phyloP scores from a whole-genome alignment of 352 stramenopile species.

The Globisporangium orthogonon region DNA sequence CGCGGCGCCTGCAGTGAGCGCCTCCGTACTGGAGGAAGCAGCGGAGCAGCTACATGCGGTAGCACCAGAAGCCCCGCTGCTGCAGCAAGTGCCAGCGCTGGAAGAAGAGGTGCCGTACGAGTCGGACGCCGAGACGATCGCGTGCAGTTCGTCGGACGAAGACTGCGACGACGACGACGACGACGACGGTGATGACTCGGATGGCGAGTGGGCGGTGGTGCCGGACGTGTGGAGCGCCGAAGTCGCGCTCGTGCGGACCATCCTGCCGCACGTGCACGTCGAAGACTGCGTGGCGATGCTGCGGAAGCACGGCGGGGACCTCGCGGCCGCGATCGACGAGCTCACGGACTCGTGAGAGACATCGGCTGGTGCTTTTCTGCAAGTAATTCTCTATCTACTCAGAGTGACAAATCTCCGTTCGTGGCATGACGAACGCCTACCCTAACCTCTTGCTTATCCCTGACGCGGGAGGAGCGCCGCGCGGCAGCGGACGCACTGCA shows the following conservation, averaged over 20 bases:
- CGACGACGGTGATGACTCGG: constrained; percentile 16
- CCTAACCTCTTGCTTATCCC: not conserved
- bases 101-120: constrained; percentile 21
- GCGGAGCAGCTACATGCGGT: constrained; percentile 11
- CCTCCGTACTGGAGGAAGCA: not conserved
- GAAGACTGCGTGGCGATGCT: constrained; percentile 41
- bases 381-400: too few relatives aligned
- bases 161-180: constrained; percentile 20
- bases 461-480: not conserved
- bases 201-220: constrained; percentile 46
- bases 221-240: constrained; percentile 28
- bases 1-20: not conserved
- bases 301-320: constrained; percentile 42
- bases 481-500: not conserved
- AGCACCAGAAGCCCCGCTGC: not conserved
- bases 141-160: constrained; percentile 41
- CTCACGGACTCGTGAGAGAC: constrained; percentile 38
- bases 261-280: constrained; percentile 45
- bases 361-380: too few relatives aligned
- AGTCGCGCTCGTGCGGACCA: constrained; percentile 37
- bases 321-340: constrained; percentile 52
- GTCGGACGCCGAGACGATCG: constrained; percentile 55
- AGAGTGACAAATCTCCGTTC: too few relatives aligned
- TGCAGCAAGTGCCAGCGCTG: not conserved
- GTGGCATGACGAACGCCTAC: not conserved